A percentile compares a stretch with the other conserved stretches of the same genome.
These are phyloP conservation scores for Lachnellula cervina DNA, from an alignment of 2,329 filamentous ascomycete species.

Conservation along the genomic window DNA sequence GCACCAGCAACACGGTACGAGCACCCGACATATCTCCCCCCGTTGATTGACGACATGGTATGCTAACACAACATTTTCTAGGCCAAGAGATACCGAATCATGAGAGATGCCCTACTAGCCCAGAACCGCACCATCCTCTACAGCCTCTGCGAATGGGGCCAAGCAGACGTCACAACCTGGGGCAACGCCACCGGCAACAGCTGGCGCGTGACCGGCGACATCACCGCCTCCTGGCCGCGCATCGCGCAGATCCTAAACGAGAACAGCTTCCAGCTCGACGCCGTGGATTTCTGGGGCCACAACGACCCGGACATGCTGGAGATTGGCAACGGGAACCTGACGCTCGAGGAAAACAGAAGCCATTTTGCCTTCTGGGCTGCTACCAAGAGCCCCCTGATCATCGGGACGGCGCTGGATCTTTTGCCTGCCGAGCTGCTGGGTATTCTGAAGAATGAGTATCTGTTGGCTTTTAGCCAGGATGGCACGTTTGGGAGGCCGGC, in stretches of 20 bases:
- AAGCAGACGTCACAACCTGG: slow-evolving; percentile 46
- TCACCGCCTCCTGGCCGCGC: slow-evolving; percentile 33
- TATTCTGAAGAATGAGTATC: slow-evolving; percentile 21
- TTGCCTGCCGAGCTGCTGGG: slow-evolving; percentile 30
- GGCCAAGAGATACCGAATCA: slow-evolving; percentile 39
- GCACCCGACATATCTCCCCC: not conserved
- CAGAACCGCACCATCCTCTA: slow-evolving; percentile 45
- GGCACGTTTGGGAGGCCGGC: slow-evolving; percentile 38
- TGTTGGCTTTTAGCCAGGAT: slow-evolving; percentile 24
- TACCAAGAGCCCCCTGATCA: slow-evolving; percentile 24
- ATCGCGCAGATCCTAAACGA: slow-evolving; percentile 34
- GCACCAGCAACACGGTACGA: slow-evolving; percentile 37
- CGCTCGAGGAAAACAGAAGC: slow-evolving; percentile 27
- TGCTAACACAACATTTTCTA: not conserved
- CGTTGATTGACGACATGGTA: not conserved
- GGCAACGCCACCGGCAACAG: slow-evolving; percentile 44
- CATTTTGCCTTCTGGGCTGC: slow-evolving; percentile 25
- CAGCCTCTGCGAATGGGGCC: slow-evolving; percentile 50
- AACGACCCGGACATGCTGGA: slow-evolving; percentile 26
- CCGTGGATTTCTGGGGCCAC: slow-evolving; percentile 36
- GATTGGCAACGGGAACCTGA: slow-evolving; percentile 33
- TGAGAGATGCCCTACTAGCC: slow-evolving; percentile 47
- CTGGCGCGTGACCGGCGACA: slow-evolving; percentile 43
- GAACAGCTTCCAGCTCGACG: slow-evolving; percentile 32
- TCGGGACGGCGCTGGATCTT: slow-evolving; percentile 19